A percentile compares a stretch with the other conserved stretches of the same genome.
phyloP scores from a whole-genome alignment of 345 rosid genomes.

The Mangifera indica region DNA sequence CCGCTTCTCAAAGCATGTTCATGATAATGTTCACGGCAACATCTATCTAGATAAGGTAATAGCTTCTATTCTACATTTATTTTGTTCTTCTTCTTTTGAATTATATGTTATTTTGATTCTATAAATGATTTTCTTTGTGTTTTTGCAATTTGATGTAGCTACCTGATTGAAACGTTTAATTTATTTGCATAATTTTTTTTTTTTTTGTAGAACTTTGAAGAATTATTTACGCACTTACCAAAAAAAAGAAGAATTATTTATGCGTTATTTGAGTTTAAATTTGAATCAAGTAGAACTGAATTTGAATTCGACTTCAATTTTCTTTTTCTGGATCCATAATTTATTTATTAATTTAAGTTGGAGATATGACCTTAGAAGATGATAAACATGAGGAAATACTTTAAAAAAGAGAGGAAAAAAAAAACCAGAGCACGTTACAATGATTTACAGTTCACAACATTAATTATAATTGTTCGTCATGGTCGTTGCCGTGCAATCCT shows the following conservation, averaged over 20 bases:
- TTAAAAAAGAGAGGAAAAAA: not conserved
- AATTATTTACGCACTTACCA: not conserved
- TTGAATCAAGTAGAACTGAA: not conserved
- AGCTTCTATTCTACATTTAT: not conserved
- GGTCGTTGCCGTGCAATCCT: not conserved
- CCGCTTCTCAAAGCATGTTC: slow-evolving; percentile 42
- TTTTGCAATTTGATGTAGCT: not conserved
- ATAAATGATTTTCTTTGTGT: not conserved
- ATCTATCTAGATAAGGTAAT: slow-evolving; percentile 51
- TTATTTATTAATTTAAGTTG: not conserved
- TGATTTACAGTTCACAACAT: too few species aligned
- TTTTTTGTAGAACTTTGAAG: not conserved
- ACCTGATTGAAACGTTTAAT: not conserved
- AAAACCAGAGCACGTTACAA: not conserved
- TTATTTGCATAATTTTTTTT: not conserved
- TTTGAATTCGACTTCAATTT: not conserved
- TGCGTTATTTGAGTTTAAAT: not conserved
- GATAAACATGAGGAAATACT: not conserved
- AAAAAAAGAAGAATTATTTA: not conserved
- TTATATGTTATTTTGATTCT: not conserved
- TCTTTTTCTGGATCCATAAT: not conserved
- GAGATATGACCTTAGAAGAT: not conserved
- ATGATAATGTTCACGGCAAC: slow-evolving; percentile 59
- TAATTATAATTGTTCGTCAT: not conserved
- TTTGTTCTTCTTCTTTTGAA: not conserved